Evolutionary conservation across 495 filamentous ascomycete species (phyloP).

Genomic region (Halenospora varia): DNA sequence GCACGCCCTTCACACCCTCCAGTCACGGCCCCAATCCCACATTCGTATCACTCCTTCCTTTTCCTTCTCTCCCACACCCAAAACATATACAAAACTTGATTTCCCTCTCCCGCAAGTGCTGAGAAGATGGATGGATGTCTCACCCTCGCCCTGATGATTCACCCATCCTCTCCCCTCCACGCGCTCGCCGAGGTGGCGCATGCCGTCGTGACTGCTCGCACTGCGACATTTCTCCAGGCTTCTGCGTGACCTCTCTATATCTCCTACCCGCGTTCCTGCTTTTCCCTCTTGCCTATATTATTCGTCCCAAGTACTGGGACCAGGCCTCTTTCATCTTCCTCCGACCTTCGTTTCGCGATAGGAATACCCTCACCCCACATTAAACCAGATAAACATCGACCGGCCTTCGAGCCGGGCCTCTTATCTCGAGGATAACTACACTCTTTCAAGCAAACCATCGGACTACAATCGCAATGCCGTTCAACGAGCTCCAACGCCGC

Average conservation of each 20-base stretch:
- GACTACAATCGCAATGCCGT: slow-evolving; percentile 18
- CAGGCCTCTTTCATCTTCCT: not conserved
- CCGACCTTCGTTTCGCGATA: not conserved
- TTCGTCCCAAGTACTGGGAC: not conserved
- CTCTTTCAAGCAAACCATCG: not conserved
- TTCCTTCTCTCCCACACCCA: not conserved
- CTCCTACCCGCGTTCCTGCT: not conserved
- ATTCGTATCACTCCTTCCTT: not conserved
- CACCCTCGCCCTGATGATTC: not conserved
- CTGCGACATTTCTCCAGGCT: slow-evolving; percentile 12
- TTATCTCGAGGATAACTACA: not conserved
- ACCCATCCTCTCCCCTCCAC: not conserved
- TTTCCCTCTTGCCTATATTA: not conserved
- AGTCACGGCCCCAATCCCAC: not conserved
- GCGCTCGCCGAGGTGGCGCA: slow-evolving; percentile 4
- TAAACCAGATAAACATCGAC: slow-evolving; percentile 14
- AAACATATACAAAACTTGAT: not conserved
- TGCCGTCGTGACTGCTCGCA: not conserved
- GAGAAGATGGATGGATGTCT: slow-evolving; percentile 4
- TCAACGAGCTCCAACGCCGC: slow-evolving; percentile 22
- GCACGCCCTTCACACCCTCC: not conserved
- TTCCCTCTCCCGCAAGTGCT: slow-evolving; percentile 6
- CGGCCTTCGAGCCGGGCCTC: slow-evolving; percentile 23
- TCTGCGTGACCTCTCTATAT: slow-evolving; percentile 24
- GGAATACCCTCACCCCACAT: not conserved